Percentiles rank a stretch among this genome's conserved stretches.
Evolutionary conservation across 2,329 filamentous ascomycete species (phyloP).

Genomic region (Aspergillus floridensis): DNA sequence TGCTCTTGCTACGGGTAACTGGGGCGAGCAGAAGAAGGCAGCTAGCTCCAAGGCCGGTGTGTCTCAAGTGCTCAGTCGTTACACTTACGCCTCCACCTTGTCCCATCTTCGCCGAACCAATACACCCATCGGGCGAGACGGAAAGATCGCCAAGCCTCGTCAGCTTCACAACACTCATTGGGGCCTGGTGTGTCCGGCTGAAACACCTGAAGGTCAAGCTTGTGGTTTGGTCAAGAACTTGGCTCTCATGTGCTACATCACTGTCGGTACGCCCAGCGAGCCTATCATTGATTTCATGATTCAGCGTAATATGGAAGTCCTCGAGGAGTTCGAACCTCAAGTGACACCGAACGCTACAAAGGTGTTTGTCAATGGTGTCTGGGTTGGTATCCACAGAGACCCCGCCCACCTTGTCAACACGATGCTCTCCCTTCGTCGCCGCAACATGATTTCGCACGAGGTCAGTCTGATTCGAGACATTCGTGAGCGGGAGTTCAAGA

Average conservation of each 20-base stretch:
- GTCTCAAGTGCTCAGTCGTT: constrained; percentile 95
- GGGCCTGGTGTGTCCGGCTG: constrained; percentile 94
- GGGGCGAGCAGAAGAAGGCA: constrained; percentile 99
- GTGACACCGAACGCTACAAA: constrained; percentile 91
- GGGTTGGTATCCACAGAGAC: constrained; percentile 93
- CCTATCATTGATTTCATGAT: constrained; percentile 96
- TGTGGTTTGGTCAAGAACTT: constrained; percentile 98
- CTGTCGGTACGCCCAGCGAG: constrained; percentile 85
- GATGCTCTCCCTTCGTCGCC: constrained; percentile 73
- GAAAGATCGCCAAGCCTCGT: constrained; percentile 95
- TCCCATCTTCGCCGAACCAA: constrained; percentile 97
- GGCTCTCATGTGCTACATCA: constrained; percentile 97
- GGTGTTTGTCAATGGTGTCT: constrained; percentile 96
- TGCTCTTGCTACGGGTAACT: constrained; percentile 95
- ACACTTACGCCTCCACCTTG: constrained; percentile 93
- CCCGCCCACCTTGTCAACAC: constrained; percentile 79
- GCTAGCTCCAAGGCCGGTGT: constrained; percentile 93
- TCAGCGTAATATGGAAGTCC: constrained; percentile 88
- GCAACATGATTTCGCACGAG: constrained; percentile 82
- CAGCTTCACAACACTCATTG: constrained; percentile 99
- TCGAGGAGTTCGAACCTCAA: constrained; percentile 89
- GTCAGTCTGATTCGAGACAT: constrained; percentile 95
- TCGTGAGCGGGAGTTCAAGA: constrained; percentile 95
- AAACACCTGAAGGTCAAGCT: constrained; percentile 96
- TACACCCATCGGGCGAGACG: constrained; percentile 94